Base-by-base conservation (phyloP, 768 basidiomycete species). In the Kwoniella botswanensis region DNA sequence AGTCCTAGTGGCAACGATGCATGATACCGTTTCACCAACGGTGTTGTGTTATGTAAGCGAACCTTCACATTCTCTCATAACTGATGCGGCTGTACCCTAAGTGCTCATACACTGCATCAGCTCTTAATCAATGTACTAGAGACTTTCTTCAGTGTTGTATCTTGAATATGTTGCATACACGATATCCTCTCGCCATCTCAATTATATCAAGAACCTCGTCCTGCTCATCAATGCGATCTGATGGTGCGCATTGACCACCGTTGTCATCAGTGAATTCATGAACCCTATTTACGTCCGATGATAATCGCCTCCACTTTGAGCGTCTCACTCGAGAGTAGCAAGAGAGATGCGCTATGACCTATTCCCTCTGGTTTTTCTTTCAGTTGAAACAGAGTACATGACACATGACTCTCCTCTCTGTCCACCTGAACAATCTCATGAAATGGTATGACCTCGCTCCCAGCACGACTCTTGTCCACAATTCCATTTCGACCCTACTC, bases 1-100 rank as follows among this genome's bases (percentile, higher is more conserved):
- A 58, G 57, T 58, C 57, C 57, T 58, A 56, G 2, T 70, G 69
- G 69, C 69, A 70, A 70, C 63, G 69, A 59, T 58, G 69, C 69
- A 70, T 70, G 69, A 70, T 70, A 70, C 69, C 69, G 63, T 70
- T 70, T 70, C 69, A 70, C 69, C 69, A 70, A 65, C 63, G 69
- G 69, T 70, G 63, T 70, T 50, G 44, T 22, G 42, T 22, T 52
- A 24, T 64, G 44, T 35, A 55, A 55, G 11, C 15, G n/a, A 13
- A n/a, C n/a, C n/a, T n/a, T n/a, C n/a, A n/a, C n/a, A n/a, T n/a
- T n/a, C n/a, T n/a, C n/a, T n/a, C n/a, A n/a, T n/a, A n/a, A n/a
- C n/a, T n/a, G n/a, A n/a, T n/a, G n/a, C n/a, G n/a, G n/a, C n/a
- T n/a, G n/a, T n/a, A n/a, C n/a, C n/a, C n/a, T n/a, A n/a, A n/a